These are phyloP conservation scores for Scutellaria minor DNA, from an alignment of 257 asterid genomes.

Conservation along the genomic window DNA sequence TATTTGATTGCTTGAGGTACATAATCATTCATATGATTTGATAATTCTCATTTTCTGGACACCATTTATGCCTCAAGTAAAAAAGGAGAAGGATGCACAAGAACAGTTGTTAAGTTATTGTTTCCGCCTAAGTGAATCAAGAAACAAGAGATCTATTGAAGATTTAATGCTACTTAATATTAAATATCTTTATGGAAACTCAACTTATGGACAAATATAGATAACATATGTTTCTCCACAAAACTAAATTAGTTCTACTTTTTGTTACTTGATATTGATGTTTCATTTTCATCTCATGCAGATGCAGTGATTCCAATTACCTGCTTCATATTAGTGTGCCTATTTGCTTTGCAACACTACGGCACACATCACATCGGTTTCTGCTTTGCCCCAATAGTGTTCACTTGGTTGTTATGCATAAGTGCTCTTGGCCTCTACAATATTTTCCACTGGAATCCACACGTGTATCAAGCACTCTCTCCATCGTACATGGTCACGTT, in stretches of 20 bases:
- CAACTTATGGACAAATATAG: background rate
- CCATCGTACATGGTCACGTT: constrained; percentile 84
- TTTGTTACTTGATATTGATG: background rate
- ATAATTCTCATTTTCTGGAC: background rate
- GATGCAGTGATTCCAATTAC: constrained; percentile 95
- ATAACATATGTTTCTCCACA: background rate
- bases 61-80: background rate
- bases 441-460: constrained; percentile 82
- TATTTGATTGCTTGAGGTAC: background rate
- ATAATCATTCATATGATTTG: background rate
- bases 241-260: background rate
- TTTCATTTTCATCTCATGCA: constrained; percentile 47
- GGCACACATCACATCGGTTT: constrained; percentile 93
- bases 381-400: constrained; percentile 83
- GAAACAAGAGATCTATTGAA: background rate
- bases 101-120: background rate
- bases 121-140: background rate
- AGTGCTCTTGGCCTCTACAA: constrained; percentile 87
- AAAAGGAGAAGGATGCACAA: background rate
- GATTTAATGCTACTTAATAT: background rate
- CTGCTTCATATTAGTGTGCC: constrained; percentile 92
- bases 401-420: constrained; percentile 84
- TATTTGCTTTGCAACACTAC: constrained; percentile 92
- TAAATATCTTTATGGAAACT: background rate
- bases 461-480: constrained; percentile 86